Evolutionary conservation across 2,329 filamentous ascomycete genomes (phyloP), one percentile per base, ranked within the genome.

Genomic region (Mycosphaerella sp.): DNA sequence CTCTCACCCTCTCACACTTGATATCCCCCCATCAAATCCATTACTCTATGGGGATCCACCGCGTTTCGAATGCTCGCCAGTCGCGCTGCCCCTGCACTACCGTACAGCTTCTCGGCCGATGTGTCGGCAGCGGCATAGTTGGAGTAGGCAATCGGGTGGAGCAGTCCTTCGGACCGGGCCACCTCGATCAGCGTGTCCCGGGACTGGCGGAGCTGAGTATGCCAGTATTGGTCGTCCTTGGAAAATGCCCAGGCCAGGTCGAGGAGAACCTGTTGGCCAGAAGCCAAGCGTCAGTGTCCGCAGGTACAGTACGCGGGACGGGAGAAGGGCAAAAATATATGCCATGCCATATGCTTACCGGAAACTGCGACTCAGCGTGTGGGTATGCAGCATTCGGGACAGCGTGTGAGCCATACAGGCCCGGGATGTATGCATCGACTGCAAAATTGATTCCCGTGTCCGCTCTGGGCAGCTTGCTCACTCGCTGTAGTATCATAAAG

Each of bases 161-260:
- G 40, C 12, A 50, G 41, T 4, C 48, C 40, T 11, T 50, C 40
- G 12, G 31, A 12, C 12, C 40, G 23, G 32, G 48, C 48, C 21
- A 50, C 7, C 4, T 32, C 8, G 6, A 12, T 31, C 48, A 50
- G 17, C 6, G 39, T 32, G 17, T 50, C 40, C 23, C 48, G 23
- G 21, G 48, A 50, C n/a, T 44, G 48, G 2, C 40, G 39, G 10
- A 43, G 14, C 38, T 50, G 48, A n/a, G 23, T 14, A 38, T 23
- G 48, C 48, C 48, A 50, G 31, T 36, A 50, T 2, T 50, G 29
- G 21, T 50, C 48, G 26, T 50, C 48, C 1, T 2, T 17, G 29
- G 48, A 36, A n/a, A 50, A 50, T 26, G 40, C 21, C 48, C 48
- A 50, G 9, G 48, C 48, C 14, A 50, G 29, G 26, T 50, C 48